Conservation (phyloP, 768 basidiomycete species). For the Pisolithus marmoratus region DNA sequence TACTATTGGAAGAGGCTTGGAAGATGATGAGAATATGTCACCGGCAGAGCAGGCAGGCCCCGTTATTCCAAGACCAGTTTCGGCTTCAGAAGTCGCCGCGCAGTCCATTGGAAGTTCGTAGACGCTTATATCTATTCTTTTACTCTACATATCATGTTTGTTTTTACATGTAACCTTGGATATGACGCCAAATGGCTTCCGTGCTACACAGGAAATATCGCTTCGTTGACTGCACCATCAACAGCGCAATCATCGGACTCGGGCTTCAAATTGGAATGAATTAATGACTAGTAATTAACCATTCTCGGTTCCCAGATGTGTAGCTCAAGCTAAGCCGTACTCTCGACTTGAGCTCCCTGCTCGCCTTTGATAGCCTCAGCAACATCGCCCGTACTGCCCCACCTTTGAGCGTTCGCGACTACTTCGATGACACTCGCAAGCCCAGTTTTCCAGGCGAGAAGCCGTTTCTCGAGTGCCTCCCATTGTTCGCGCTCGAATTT, state of each 20-base stretch:
- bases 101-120: slow-evolving; percentile 11
- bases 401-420: slow-evolving; percentile 47
- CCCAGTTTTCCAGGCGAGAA: slow-evolving; percentile 74
- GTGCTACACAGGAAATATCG: background rate
- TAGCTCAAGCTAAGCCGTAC: slow-evolving; percentile 12
- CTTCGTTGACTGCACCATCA: background rate
- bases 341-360: slow-evolving; percentile 18
- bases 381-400: slow-evolving; percentile 14
- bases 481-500: slow-evolving; percentile 76
- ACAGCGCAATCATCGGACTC: too few relatives aligned
- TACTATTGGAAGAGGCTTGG: slow-evolving; percentile 5
- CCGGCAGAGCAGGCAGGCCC: background rate
- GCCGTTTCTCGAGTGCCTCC: slow-evolving; percentile 67
- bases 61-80: slow-evolving; percentile 6
- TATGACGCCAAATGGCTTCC: background rate
- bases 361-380: slow-evolving; percentile 19
- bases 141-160: background rate
- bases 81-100: slow-evolving; percentile 11
- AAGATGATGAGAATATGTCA: slow-evolving; percentile 7
- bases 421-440: slow-evolving; percentile 67
- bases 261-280: background rate
- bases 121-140: slow-evolving; percentile 7
- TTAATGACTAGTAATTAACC: background rate
- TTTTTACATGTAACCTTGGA: background rate
- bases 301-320: background rate